phyloP scores from a whole-genome alignment of 257 asterid genomes.

The Solanum megistacrolobum region DNA sequence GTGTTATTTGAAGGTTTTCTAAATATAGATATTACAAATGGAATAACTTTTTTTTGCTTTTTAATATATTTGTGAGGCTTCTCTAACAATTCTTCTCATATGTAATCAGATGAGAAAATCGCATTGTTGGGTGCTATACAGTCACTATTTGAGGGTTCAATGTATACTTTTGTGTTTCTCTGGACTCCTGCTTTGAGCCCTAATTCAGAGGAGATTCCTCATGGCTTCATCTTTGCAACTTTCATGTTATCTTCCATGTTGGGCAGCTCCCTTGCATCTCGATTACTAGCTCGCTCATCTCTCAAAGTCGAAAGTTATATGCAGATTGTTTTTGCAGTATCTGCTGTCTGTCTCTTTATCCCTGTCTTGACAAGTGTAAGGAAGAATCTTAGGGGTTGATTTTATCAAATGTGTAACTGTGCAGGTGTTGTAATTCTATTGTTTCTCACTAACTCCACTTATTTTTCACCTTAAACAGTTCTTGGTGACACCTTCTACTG shows the following conservation, averaged over 20 bases:
- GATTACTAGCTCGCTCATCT: constrained; percentile 65
- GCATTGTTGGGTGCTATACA: constrained; percentile 96
- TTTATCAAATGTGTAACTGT: neutral
- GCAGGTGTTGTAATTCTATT: constrained; percentile 9
- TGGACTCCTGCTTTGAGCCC: constrained; percentile 99
- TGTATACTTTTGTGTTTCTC: constrained; percentile 92
- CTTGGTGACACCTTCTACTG: constrained; percentile 51
- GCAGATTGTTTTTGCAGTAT: constrained; percentile 77
- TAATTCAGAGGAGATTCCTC: constrained; percentile 90
- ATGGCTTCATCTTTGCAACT: constrained; percentile 88
- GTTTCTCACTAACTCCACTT: neutral
- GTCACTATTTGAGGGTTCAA: constrained; percentile 93
- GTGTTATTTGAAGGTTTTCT: neutral
- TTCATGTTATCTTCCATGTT: constrained; percentile 95
- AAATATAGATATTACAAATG: neutral
- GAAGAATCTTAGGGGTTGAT: neutral
- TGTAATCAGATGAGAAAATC: constrained; percentile 74
- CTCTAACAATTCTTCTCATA: neutral
- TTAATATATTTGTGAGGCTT: neutral
- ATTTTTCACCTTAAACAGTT: constrained; percentile 27
- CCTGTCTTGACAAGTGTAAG: constrained; percentile 76
- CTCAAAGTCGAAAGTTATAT: constrained; percentile 82
- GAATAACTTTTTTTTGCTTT: neutral
- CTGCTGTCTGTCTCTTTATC: constrained; percentile 73
- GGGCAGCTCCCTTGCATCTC: constrained; percentile 96